A percentile compares a stretch with the other conserved stretches of the same genome.
These are phyloP conservation scores for Trichoderma simmonsii DNA, from an alignment of 2,329 filamentous ascomycete species.

Conservation along the genomic window DNA sequence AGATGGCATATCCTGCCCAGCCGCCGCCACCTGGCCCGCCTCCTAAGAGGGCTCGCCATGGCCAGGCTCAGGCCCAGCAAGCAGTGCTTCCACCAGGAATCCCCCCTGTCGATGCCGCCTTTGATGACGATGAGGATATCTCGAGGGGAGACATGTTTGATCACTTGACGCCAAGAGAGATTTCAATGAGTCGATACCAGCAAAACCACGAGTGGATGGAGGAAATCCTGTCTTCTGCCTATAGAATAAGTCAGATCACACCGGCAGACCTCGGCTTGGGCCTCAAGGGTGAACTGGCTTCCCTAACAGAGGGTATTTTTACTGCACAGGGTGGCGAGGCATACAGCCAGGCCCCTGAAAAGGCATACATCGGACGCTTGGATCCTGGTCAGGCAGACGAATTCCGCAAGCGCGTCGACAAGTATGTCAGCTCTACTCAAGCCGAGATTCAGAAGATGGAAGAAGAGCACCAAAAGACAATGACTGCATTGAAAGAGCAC, in stretches of 20 bases:
- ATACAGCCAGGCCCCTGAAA: slow-evolving; percentile 45
- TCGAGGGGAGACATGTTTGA: slow-evolving; percentile 87
- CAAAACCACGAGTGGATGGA: slow-evolving; percentile 99
- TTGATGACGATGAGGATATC: slow-evolving; percentile 89
- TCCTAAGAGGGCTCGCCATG: slow-evolving; percentile 52
- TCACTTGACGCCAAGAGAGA: slow-evolving; percentile 80
- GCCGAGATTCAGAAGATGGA: slow-evolving; percentile 84
- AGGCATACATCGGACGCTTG: slow-evolving; percentile 61
- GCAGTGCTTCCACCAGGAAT: slow-evolving; percentile 29
- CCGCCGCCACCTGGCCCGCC: slow-evolving; percentile 47
- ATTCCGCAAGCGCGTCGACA: slow-evolving; percentile 74
- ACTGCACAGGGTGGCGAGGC: slow-evolving; percentile 58
- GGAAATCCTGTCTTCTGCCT: slow-evolving; percentile 88
- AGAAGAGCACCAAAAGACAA: slow-evolving; percentile 68
- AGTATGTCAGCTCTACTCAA: slow-evolving; percentile 69
- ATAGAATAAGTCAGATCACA: slow-evolving; percentile 77
- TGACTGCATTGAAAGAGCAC: slow-evolving; percentile 71
- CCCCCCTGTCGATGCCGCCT: slow-evolving; percentile 41
- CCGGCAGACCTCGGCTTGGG: slow-evolving; percentile 86
- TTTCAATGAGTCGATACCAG: slow-evolving; percentile 81
- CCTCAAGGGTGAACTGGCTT: slow-evolving; percentile 74
- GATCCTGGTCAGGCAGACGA: slow-evolving; percentile 76
- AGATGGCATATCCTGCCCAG: slow-evolving; percentile 61
- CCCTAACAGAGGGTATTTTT: slow-evolving; percentile 81
- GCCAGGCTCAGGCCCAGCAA: slow-evolving; percentile 40